Base-by-base conservation (phyloP, 1,284 basidiomycete genomes). In the Grifola frondosa region DNA sequence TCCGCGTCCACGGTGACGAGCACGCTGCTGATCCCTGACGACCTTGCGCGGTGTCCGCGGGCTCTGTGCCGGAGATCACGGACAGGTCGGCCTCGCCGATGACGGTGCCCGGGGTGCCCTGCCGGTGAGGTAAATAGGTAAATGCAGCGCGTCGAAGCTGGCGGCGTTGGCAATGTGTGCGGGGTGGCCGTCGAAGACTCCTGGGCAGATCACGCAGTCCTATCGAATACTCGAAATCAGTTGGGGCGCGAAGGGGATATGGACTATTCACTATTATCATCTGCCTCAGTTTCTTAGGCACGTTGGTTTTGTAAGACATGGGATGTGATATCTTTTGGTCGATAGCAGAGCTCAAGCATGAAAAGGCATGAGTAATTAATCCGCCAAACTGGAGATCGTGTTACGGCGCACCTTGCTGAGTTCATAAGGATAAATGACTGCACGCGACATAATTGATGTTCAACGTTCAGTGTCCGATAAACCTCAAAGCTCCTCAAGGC, bases 1-100 rank as follows among this genome's bases (percentile, higher is more conserved):
- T 60, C 55, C n/a, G 58, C 58, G 40, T 60, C 57, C 17, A 55
- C 58, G 47, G 58, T 48, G 38, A 60, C 53, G 25, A 57, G 58
- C 22, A 54, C 57, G 40, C 24, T 48, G 46, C 46, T 54, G 21
- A 57, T n/a, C 49, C 17, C 47, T 43, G 26, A 54, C 55, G 45
- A 56, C 52, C 52, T 57, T 53, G 33, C 54, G 52, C 58, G 26
- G 46, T 48, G 40, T 57, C 48, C 13, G 56, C 53, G 31, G 57
- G 51, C 45, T 60, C 58, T 28, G 47, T 46, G 29, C 41, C 44
- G 31, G 57, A 54, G 49, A 57, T 57, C 37, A 60, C 57, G 33
- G 53, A 57, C 24, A 60, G 54, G 48, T 57, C 59, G 16, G 55
- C 52, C 44, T 59, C 52, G 46, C 59, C 57, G 43, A 55, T 50